phyloP scores from a whole-genome alignment of 2,329 filamentous ascomycete genomes.

The Penicillium sp. region DNA sequence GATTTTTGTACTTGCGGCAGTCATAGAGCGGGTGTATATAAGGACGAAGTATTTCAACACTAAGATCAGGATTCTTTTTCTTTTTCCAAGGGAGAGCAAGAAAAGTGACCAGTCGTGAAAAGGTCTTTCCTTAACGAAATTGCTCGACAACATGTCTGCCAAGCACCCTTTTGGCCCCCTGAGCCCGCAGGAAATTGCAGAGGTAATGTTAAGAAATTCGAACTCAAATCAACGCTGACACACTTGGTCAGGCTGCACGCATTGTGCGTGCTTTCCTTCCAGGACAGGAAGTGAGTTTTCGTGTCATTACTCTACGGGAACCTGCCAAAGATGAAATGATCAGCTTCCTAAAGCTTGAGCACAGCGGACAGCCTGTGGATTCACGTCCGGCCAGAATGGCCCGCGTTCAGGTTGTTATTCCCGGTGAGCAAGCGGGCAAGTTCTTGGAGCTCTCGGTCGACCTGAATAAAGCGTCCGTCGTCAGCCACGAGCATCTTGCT shows the following conservation, averaged over 20 bases:
- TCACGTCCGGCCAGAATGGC: constrained; percentile 38
- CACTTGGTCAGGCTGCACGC: not conserved
- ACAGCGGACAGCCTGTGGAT: constrained; percentile 12
- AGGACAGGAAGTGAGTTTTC: constrained; percentile 36
- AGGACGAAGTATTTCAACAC: too few relatives aligned
- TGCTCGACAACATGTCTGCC: too few relatives aligned
- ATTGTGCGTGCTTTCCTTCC: not conserved
- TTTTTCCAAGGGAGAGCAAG: too few relatives aligned
- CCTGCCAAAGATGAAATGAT: constrained; percentile 51
- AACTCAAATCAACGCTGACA: too few relatives aligned
- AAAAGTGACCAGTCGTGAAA: too few relatives aligned
- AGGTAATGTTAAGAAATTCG: too few relatives aligned
- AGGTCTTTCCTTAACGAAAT: too few relatives aligned
- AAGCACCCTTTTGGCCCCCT: too few relatives aligned
- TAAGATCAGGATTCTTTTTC: too few relatives aligned
- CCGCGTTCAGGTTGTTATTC: constrained; percentile 37
- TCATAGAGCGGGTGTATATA: too few relatives aligned
- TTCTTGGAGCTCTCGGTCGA: constrained; percentile 25
- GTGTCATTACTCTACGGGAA: constrained; percentile 52
- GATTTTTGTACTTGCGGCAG: too few relatives aligned
- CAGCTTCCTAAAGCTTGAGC: constrained; percentile 46
- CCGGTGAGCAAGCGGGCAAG: constrained; percentile 5
- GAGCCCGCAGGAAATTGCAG: too few relatives aligned
- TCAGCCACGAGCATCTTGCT: constrained; percentile 17
- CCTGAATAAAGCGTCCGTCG: constrained; percentile 15